Evolutionary conservation across 140 eudicot species (phyloP), one percentile per base, ranked within the genome.

Genomic region (Senecio squalidus): DNA sequence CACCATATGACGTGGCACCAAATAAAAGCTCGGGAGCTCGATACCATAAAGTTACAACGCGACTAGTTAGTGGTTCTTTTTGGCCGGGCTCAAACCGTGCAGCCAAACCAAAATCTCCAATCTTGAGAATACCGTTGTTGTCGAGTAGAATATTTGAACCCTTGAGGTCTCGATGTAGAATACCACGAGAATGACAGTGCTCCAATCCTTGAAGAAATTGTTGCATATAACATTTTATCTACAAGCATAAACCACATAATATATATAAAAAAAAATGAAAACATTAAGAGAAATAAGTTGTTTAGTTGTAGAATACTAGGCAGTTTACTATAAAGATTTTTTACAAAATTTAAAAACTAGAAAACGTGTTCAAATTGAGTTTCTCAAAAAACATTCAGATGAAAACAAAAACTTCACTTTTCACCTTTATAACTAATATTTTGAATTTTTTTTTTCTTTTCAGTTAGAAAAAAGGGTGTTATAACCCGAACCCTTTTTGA

Each of bases 91-190:
- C 64, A 58, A 77, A 90, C 25, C 67, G 59, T 17, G 80, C 84
- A 18, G 97, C 97, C 73, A 90, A 67, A 53, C 97, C 97, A 76
- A 86, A 90, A 68, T 90, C 97, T 50, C 87, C 97, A 25, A 90
- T 85, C 80, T 90, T 90, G 49, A 90, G 89, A 63, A 73, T 28
- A 48, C 95, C 95, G 23, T 86, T 33, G 34, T 86, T 72, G 69
- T 76, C 92, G 13, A 90, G 29, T 21, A 90, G 79, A 68, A 90
- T 77, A 70, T 90, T 90, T 64, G 97, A 68, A 67, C 95, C 97
- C 89, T 90, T 90, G 33, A 90, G 77, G 73, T 90, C 97, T n/a
- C 97, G 94, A 56, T 90, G 97, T 28, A 90, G 85, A 51, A 90
- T 44, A 23, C 94, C 95, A 45, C 94, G 97, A 56, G 74, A 63